phyloP scores from a whole-genome alignment of 164 flowering plant genomes.

The Euptelea pleiosperma region DNA sequence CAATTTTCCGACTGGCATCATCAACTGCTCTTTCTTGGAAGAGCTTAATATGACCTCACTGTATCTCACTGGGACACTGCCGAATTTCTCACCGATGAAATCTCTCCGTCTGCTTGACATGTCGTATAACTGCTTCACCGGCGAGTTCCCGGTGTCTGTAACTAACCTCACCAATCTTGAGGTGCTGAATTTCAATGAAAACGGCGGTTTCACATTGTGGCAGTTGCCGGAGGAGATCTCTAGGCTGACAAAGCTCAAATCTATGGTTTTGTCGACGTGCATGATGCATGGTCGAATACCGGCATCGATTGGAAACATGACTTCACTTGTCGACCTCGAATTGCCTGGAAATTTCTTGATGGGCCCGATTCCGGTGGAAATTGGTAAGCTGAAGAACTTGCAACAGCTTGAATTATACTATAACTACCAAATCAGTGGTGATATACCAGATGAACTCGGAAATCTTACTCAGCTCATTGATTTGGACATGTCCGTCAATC shows the following conservation, averaged over 20 bases:
- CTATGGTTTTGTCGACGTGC: constrained; percentile 61
- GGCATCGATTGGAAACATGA: constrained; percentile 66
- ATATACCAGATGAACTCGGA: constrained; percentile 75
- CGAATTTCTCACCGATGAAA: constrained; percentile 54
- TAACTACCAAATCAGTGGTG: constrained; percentile 54
- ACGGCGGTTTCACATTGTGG: constrained; percentile 45
- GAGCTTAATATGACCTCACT: constrained; percentile 48
- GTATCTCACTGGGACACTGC: constrained; percentile 47
- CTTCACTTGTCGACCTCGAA: constrained; percentile 69
- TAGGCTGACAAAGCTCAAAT: constrained; percentile 42
- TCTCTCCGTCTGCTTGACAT: constrained; percentile 57
- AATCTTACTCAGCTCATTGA: constrained; percentile 64
- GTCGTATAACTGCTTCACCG: constrained; percentile 58
- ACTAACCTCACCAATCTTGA: constrained; percentile 72
- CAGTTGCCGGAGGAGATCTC: constrained; percentile 52
- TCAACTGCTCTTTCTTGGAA: constrained; percentile 66
- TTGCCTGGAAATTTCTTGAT: constrained; percentile 63
- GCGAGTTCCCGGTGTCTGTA: constrained; percentile 70
- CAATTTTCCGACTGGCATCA: constrained; percentile 44
- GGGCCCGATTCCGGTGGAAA: constrained; percentile 62
- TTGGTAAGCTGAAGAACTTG: constrained; percentile 60
- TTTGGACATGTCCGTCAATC: constrained; percentile 74
- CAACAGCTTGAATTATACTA: constrained; percentile 71
- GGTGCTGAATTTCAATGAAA: constrained; percentile 61
- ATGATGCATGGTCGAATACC: constrained; percentile 63